Evolutionary conservation across 208 protist genomes (phyloP), one percentile per base, ranked within the genome.

Genomic region (Trypanosoma conorhini): DNA sequence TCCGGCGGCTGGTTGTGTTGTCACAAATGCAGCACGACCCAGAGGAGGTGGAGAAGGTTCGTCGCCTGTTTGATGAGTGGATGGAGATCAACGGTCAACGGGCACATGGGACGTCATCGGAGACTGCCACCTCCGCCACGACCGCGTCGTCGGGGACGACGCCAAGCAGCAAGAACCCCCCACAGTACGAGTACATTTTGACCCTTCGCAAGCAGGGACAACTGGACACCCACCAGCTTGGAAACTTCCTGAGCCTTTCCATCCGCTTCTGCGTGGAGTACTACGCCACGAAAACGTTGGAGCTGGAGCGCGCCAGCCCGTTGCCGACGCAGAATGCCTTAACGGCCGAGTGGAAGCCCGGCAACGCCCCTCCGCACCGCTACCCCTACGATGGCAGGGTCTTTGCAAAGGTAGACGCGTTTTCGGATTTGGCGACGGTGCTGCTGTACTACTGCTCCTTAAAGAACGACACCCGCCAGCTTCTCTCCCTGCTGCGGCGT

Each of bases 401-500:
- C 21, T 92, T 95, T 63, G 65, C 71, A 50, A 86, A 89, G 74
- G 84, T 87, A 55, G 98, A 99, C 67, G 93, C 89, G 24, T 94
- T 98, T 67, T 88, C 87, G n/a, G 97, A 98, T 67, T 81, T 99
- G 50, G 86, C 99, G 19, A 78, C 96, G 26, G 66, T 98, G 54
- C 82, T 99, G 52, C 72, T 98, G 48, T 87, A 72, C 61, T 95
- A 89, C 78, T 95, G 87, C 70, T 89, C 85, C 8, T 63, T 88
- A 38, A 86, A 87, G 58, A 82, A 82, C 26, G 86, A 94, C 52
- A 54, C 67, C 44, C 76, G 74, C 19, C 80, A 90, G 59, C 70
- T 86, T 62, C 68, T 84, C 40, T 85, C 89, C 60, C 76, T 97
- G 65, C 77, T 97, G 58, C 71, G 79, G 24, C 87, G 87, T 50